Evolutionary conservation across 805 yeast genomes (phyloP).

Genomic region (Ogataea chonburiensis): DNA sequence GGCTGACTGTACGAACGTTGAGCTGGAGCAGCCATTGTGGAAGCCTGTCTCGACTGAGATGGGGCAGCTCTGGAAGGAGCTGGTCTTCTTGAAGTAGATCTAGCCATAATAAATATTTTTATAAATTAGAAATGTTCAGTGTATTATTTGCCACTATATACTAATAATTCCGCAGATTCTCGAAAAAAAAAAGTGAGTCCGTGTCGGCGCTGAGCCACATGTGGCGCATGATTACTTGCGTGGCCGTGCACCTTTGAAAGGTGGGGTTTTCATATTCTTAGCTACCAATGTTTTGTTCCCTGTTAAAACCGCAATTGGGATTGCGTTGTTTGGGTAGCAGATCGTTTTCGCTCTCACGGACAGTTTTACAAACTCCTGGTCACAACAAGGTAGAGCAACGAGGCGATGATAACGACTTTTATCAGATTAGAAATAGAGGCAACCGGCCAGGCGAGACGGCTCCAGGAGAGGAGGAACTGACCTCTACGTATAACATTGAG

Average conservation of each 20-base stretch:
- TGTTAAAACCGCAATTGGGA: constrained; percentile 1
- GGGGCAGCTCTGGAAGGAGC: constrained; percentile 40
- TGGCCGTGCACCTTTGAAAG: constrained; percentile 3
- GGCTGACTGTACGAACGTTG: constrained; percentile 42
- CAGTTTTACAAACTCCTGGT: constrained; percentile 2
- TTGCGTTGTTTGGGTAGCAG: neutral
- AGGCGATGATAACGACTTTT: constrained; percentile 33
- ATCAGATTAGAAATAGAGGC: constrained; percentile 32
- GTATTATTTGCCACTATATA: constrained; percentile 13
- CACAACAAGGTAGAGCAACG: constrained; percentile 22
- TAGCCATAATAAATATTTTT: constrained; percentile 29
- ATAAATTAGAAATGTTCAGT: constrained; percentile 5
- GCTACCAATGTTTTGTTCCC: constrained; percentile 11
- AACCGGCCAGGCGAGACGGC: constrained; percentile 25
- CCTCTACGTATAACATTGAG: constrained; percentile 29
- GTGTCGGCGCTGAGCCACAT: no score
- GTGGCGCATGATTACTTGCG: neutral
- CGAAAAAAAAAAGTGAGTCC: constrained; percentile 2
- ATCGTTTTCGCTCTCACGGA: neutral
- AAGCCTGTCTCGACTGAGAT: constrained; percentile 63
- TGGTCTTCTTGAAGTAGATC: constrained; percentile 40
- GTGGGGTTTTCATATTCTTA: constrained; percentile 9
- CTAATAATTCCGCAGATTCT: constrained; percentile 6
- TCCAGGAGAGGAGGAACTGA: constrained; percentile 24
- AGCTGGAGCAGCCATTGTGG: constrained; percentile 64